Evolutionary conservation across 177 flowering plant species (phyloP).

Genomic region (Vitis hybrid): DNA sequence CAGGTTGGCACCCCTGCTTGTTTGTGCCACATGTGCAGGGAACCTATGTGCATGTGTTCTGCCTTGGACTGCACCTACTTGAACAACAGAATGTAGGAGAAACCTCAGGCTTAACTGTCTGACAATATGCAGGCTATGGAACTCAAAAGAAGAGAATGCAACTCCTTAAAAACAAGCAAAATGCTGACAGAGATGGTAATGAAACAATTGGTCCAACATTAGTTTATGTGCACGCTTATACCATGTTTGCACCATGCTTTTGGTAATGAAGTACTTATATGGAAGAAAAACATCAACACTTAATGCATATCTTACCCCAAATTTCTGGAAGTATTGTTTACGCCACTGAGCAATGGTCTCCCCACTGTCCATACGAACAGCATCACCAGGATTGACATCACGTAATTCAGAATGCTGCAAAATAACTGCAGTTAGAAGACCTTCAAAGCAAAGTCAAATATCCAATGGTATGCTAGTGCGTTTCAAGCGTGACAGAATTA

Average conservation of each 20-base stretch:
- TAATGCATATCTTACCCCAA: conserved; percentile 26
- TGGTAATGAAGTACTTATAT: no score
- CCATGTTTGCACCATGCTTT: no score
- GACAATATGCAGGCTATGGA: background rate
- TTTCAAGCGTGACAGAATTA: background rate
- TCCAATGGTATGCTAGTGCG: background rate
- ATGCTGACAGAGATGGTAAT: no score
- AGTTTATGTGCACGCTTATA: no score
- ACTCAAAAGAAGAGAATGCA: background rate
- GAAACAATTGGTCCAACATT: no score
- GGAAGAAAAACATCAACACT: background rate
- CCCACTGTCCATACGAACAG: conserved; percentile 59
- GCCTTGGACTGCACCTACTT: background rate
- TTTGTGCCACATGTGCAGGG: background rate
- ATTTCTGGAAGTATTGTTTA: conserved; percentile 45
- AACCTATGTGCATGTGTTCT: background rate
- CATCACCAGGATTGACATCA: conserved; percentile 56
- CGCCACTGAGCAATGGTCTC: conserved; percentile 72
- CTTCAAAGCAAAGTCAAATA: background rate
- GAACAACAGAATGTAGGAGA: background rate
- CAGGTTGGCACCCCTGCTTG: no score
- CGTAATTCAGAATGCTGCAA: conserved; percentile 65
- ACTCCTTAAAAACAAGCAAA: no score
- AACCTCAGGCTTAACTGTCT: background rate
- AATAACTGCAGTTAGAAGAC: conserved; percentile 6